Percentiles rank a stretch among this genome's conserved stretches.
Evolutionary conservation across 75 land plant species (phyloP).

Genomic region (Larix kaempferi): DNA sequence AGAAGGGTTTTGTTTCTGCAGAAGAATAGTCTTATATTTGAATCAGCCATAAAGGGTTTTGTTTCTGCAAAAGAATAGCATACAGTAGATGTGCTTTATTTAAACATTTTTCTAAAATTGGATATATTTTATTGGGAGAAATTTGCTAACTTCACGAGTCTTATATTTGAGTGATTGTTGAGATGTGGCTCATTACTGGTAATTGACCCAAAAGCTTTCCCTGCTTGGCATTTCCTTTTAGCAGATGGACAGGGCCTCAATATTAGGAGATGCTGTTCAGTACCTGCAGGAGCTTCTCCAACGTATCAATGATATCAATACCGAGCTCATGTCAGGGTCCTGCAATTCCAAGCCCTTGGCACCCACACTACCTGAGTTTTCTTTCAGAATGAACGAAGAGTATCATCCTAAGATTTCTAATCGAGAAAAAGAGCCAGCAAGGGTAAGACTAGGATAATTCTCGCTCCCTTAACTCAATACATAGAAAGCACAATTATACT

Average conservation of each 20-base stretch:
- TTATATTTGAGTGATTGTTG: no score
- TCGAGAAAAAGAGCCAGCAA: constrained; percentile 21
- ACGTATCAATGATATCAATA: constrained; percentile 7
- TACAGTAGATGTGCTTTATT: no score
- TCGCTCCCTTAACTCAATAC: no score
- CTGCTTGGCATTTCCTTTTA: neutral
- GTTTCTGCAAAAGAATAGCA: no score
- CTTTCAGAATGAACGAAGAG: constrained; percentile 25
- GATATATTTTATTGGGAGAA: neutral
- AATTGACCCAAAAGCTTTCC: neutral
- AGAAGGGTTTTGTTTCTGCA: no score
- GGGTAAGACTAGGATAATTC: constrained; percentile 10
- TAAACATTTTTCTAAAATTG: no score
- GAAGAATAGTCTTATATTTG: no score
- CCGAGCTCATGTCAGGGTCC: neutral
- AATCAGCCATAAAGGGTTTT: no score
- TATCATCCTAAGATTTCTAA: constrained; percentile 9
- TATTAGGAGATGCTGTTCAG: constrained; percentile 22
- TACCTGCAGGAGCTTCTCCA: constrained; percentile 24
- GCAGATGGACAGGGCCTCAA: constrained; percentile 28
- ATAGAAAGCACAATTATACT: no score
- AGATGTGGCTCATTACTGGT: neutral
- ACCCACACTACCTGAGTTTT: neutral
- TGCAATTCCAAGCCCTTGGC: no score
- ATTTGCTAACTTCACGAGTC: neutral